Base-by-base conservation (phyloP, 2,329 filamentous ascomycete genomes). In the Metarhizium rileyi region DNA sequence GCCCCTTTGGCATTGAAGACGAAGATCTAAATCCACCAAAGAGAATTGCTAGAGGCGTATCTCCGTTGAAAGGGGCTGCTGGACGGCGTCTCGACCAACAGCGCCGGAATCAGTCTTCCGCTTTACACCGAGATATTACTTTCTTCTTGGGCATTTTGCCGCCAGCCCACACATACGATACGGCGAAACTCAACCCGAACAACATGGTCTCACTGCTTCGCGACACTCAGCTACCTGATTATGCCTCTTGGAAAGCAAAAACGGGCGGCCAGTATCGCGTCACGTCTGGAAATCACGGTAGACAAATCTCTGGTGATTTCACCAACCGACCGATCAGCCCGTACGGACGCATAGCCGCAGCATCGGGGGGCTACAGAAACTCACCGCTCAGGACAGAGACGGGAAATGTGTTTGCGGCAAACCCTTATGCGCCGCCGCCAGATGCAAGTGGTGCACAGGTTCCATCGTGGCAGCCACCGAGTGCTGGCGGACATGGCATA, bases 31-130 rank as follows among this genome's bases (percentile, higher is more conserved):
- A 81, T 56, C 84, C 87, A 20, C 88, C 90, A 1, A 87, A 90
- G 57, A 96, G 97, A 65, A 77, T 96, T 47, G 80, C 84, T 45
- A 83, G 94, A 42, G 90, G 86, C n/a, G 90, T 87, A 50, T 97
- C 91, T 5, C 93, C 94, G 0, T 76, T 97, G 35, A 98, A 97
- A 65, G 89, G 89, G 14, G 87, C 88, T 1, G 89, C 91, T 35
- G 88, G 89, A 25, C 84, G 90, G 50, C 84, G 90, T 33, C 75
- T 94, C 22, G 88, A 93, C 59, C 86, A 93, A 62, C 83, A 88
- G 62, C 77, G 81, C 47, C 75, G 82, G 5, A 81, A 77, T 57
- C 78, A 78, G 55, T 71, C 72, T 12, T 77, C 84, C 3, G 82
- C 87, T 1, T 76, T 96, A 35, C 88, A 91, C 26, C 81, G 87